Percentiles rank a stretch among this genome's conserved stretches.
Conservation (phyloP, 2,329 filamentous ascomycete genomes). For the Cytospora mali region DNA sequence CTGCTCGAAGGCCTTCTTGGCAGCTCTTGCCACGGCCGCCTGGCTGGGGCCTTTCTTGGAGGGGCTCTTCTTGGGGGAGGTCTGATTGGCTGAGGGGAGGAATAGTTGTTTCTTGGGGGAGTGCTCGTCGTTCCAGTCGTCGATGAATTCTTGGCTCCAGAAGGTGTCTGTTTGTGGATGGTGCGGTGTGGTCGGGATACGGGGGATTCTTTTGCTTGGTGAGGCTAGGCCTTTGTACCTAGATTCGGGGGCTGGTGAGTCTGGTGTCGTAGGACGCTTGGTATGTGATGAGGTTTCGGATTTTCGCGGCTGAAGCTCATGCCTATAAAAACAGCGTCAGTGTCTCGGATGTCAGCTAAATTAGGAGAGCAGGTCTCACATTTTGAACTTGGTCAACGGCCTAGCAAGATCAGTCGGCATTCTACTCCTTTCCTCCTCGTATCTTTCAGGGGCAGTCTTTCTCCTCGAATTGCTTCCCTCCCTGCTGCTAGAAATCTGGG, state of each 20-base stretch:
- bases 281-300: neutral
- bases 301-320: neutral
- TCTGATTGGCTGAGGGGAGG: slow-evolving; percentile 34
- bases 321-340: slow-evolving; percentile 14
- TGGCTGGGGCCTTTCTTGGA: slow-evolving; percentile 35
- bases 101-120: slow-evolving; percentile 48
- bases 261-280: slow-evolving; percentile 22
- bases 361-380: slow-evolving; percentile 9
- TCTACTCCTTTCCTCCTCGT: neutral
- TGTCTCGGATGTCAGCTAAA: neutral
- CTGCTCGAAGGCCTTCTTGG: slow-evolving; percentile 64
- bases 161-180: slow-evolving; percentile 58
- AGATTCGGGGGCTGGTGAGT: slow-evolving; percentile 14
- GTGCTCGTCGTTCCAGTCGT: slow-evolving; percentile 67
- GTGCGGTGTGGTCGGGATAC: slow-evolving; percentile 58
- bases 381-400: slow-evolving; percentile 3
- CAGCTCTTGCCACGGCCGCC: slow-evolving; percentile 40
- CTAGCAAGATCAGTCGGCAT: slow-evolving; percentile 1
- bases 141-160: slow-evolving; percentile 60
- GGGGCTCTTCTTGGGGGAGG: slow-evolving; percentile 35
- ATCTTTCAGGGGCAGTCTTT: neutral
- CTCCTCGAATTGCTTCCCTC: neutral
- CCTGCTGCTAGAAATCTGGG: neutral
- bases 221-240: slow-evolving; percentile 33
- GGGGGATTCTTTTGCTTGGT: slow-evolving; percentile 39